Conservation (phyloP, 169 alveolate genomes). For the Plasmodium relictum region DNA sequence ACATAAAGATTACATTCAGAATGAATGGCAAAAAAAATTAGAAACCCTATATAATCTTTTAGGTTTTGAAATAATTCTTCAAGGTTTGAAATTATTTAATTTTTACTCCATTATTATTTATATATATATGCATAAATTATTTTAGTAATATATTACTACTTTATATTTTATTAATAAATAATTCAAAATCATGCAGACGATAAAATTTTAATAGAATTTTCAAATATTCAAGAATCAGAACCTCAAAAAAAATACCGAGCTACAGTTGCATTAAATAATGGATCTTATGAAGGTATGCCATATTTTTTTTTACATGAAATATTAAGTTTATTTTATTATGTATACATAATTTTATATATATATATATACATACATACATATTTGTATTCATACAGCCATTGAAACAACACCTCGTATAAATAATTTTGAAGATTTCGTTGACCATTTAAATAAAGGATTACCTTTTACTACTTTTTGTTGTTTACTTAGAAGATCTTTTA, state of each 20-base stretch:
- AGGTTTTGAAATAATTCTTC: constrained; percentile 61
- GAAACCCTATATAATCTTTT: constrained; percentile 55
- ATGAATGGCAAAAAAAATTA: constrained; percentile 59
- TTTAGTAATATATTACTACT: background rate
- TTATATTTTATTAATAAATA: background rate
- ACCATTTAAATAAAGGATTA: constrained; percentile 51
- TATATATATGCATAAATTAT: background rate
- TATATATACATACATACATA: background rate
- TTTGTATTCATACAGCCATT: constrained; percentile 19
- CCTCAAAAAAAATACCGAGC: constrained; percentile 74
- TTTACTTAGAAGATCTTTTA: constrained; percentile 58
- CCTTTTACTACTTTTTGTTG: constrained; percentile 75
- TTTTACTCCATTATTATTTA: background rate
- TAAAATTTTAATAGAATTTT: constrained; percentile 57
- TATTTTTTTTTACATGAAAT: background rate
- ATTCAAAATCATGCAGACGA: constrained; percentile 21
- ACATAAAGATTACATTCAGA: constrained; percentile 51
- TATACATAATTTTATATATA: background rate
- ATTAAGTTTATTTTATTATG: background rate
- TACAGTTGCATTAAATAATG: constrained; percentile 40
- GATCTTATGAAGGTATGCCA: constrained; percentile 51
- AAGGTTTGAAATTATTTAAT: constrained; percentile 16
- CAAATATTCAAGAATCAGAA: constrained; percentile 53
- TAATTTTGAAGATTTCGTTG: constrained; percentile 58
- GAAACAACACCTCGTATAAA: constrained; percentile 43